Evolutionary conservation across 805 yeast species (phyloP), one percentile per base, ranked within the genome.

Genomic region (Saccharomycopsis fibuligera): DNA sequence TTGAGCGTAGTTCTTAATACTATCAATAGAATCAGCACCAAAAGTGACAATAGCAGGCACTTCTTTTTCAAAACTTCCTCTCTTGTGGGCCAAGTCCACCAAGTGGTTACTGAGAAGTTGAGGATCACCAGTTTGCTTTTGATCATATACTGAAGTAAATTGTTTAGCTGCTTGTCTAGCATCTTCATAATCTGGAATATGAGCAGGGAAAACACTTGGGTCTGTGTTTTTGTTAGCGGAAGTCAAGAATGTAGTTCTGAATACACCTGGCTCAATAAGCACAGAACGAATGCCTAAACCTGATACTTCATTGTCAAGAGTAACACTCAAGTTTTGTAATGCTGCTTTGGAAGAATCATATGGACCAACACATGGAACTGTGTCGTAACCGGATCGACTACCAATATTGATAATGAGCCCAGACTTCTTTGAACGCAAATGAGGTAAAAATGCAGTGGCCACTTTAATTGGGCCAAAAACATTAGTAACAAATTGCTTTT

Each of bases 391-490:
- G 21, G 43, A 9, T 9, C 22, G 12, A 24, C 43, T 40, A 23
- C 43, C 43, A 24, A 40, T 25, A 19, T 40, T 40, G 10, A 40
- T 14, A 6, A 45, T 16, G 9, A 37, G 22, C 5, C 48, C 48
- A 8, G 36, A 27, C 14, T 33, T 33, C n/a, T 27, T 31, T 8
- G 35, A 14, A n/a, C 48, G 41, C 24, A 45, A 22, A 17, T 37
- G 35, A 4, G 48, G 48, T 27, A 45, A 25, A 27, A 37, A 16
- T 5, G 24, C 33, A 10, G 22, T 22, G 14, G 23, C 38, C 14
- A 45, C 44, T 23, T 40, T 40, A n/a, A 40, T 19, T 23, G 43
- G 43, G 22, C 33, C 43, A 23, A 24, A 46, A 14, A 46, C 37
- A 30, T 46, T 46, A 14, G 49, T 31, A 27, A 21, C 22, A 31